Evolutionary conservation across 1,139 yeast species (phyloP), one percentile per base, ranked within the genome.

Genomic region (Geotrichum australiense): DNA sequence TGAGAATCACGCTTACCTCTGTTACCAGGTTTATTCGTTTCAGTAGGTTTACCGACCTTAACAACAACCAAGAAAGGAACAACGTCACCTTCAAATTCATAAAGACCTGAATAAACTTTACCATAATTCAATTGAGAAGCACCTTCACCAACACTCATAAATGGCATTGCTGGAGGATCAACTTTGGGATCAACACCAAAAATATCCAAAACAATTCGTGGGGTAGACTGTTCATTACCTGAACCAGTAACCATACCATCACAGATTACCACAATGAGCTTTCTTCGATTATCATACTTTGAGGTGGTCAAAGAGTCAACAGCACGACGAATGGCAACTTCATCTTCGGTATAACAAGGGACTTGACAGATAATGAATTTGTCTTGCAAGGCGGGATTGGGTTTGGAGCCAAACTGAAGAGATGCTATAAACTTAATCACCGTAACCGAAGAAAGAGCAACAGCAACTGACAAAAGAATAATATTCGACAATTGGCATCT

Each of bases 1-100:
- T 66, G 70, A 3, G 70, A 65, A 50, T 66, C 70, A 37, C 70
- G 66, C 50, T 66, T 66, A 22, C 70, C 70, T 41, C 70, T 55
- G 49, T 66, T 66, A 10, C 70, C 70, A 3, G 70, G 69, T 15
- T 59, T 50, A 27, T 51, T 43, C 6, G 46, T 39, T 45, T 65
- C 70, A 11, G 54, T 51, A 2, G 64, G 64, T 26, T 60, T 52
- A 4, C 70, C 70, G n/a, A 58, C 60, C 47, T 65, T 65, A 33
- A 63, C 68, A 23, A 66, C 53, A 5, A 64, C 66, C 27, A 66
- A 48, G 47, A 50, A 65, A 2, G 70, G 70, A 8, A 65, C 68
- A 32, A 62, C 58, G 40, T 63, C 59, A 15, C 70, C 70, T 28
- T 62, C 66, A 34, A 53, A 51, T 41, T 65, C 68, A 45, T 65